Base-by-base conservation (phyloP, 176 grass and related monocot genomes). In the Miscanthus lutarioriparius region DNA sequence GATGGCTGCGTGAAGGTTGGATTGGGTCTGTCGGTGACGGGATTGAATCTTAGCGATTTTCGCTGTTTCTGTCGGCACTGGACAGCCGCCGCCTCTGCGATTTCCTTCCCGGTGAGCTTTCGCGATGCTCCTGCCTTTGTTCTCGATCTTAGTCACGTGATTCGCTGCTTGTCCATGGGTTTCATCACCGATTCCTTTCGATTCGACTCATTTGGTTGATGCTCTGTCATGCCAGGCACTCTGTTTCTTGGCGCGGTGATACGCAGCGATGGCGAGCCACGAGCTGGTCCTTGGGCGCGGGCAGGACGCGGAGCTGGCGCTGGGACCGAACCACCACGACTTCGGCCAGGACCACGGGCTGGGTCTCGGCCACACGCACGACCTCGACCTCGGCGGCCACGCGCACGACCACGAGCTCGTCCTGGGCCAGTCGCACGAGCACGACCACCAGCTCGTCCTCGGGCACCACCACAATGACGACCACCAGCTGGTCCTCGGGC, bases 281-380 rank as follows among this genome's bases (percentile, higher is more conserved):
- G 93, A 98, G 74, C 86, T 99, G 81, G 91, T 89, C 30, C 93
- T 99, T 40, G 93, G 96, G 33, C 93, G 94, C 27, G 91, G 91
- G 72, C 90, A 97, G 89, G 80, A 92, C 67, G 86, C 92, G 4
- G 95, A 94, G 64, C 82, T 97, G 20, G 95, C 82, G 39, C 75
- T 97, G 71, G 95, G 95, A 17, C 17, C 49, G 49, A 92, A 83
- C 61, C 92, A 85, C 81, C 87, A 90, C 80, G 90, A 92, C 77
- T 91, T 95, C 27, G 93, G 48, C 35, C 83, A 91, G 43, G 86
- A 80, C 30, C 89, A 92, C 11, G 84, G 75, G 20, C 64, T 91
- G 3, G 92, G 72, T 19, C 80, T 94, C 22, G 77, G 82, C 32
- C 89, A 93, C 62, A 45, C 76, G 33, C 91, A 91, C 27, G 85